Percentiles rank a stretch among this genome's conserved stretches.
These are phyloP conservation scores for Senna siamea DNA, from an alignment of 306 rosid genomes.

Conservation along the genomic window DNA sequence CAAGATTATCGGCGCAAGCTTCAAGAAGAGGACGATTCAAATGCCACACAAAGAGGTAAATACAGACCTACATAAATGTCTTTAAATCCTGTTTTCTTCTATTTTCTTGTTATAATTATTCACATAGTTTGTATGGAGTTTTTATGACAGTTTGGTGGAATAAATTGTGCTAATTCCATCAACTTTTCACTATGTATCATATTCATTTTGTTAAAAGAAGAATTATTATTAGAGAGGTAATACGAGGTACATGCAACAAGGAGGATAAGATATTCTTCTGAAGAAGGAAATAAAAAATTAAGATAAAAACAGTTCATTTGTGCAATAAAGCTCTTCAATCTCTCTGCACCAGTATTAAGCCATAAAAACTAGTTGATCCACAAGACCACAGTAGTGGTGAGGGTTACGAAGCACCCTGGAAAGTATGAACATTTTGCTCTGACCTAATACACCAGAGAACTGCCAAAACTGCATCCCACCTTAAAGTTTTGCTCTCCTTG, in stretches of 20 bases:
- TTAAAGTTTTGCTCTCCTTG: no score
- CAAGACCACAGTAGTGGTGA: neutral
- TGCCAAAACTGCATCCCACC: no score
- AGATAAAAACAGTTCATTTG: neutral
- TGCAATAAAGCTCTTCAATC: constrained; percentile 22
- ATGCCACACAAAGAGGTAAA: constrained; percentile 82
- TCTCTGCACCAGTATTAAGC: constrained; percentile 19
- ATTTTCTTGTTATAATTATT: constrained; percentile 11
- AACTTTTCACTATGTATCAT: constrained; percentile 16
- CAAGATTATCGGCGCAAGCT: constrained; percentile 91
- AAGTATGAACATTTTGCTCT: no score
- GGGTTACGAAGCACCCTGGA: no score
- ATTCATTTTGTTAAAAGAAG: neutral
- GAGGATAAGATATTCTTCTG: neutral
- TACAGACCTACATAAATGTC: constrained; percentile 17
- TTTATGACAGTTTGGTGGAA: constrained; percentile 21
- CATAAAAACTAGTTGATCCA: constrained; percentile 5
- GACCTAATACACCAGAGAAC: no score
- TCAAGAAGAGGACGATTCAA: constrained; percentile 94
- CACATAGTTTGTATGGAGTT: constrained; percentile 26
- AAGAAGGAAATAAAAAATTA: neutral
- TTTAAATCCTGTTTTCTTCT: constrained; percentile 3
- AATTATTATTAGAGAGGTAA: neutral
- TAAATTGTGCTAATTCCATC: constrained; percentile 15
- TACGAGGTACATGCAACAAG: neutral